Evolutionary conservation across 2,329 filamentous ascomycete species (phyloP).

Genomic region (Arachnomyces sp.): DNA sequence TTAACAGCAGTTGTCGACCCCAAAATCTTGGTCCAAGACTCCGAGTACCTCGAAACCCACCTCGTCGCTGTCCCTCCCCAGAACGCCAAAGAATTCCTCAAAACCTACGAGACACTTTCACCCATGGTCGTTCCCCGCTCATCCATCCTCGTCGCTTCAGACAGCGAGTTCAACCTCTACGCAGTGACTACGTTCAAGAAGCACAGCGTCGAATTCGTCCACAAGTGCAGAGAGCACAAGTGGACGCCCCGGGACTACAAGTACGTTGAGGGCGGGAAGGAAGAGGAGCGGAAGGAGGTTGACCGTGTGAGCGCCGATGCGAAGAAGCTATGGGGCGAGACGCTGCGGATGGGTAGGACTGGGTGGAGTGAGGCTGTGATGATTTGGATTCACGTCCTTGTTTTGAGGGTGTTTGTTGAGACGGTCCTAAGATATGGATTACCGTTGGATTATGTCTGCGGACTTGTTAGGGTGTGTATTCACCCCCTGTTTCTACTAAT

Average conservation of each 20-base stretch:
- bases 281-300: conserved; percentile 81
- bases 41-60: conserved; percentile 94
- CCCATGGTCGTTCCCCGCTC: conserved; percentile 93
- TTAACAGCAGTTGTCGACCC: conserved; percentile 83
- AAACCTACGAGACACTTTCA: conserved; percentile 76
- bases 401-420: conserved; percentile 90
- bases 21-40: conserved; percentile 70
- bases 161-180: conserved; percentile 84
- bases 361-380: conserved; percentile 94
- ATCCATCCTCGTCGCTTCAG: conserved; percentile 66
- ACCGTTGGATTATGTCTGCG: conserved; percentile 80
- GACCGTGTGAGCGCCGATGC: conserved; percentile 76
- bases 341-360: conserved; percentile 75
- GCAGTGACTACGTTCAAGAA: conserved; percentile 93
- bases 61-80: conserved; percentile 78
- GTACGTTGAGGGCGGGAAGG: conserved; percentile 79
- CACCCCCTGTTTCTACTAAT: not conserved
- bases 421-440: conserved; percentile 93
- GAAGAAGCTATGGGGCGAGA: conserved; percentile 87
- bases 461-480: conserved; percentile 66
- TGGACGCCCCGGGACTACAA: conserved; percentile 95
- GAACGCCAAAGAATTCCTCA: conserved; percentile 77
- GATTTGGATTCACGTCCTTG: conserved; percentile 89
- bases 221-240: conserved; percentile 84
- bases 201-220: conserved; percentile 73